Evolutionary conservation across 805 yeast species (phyloP).

Genomic region (Metschnikowia koreensis): DNA sequence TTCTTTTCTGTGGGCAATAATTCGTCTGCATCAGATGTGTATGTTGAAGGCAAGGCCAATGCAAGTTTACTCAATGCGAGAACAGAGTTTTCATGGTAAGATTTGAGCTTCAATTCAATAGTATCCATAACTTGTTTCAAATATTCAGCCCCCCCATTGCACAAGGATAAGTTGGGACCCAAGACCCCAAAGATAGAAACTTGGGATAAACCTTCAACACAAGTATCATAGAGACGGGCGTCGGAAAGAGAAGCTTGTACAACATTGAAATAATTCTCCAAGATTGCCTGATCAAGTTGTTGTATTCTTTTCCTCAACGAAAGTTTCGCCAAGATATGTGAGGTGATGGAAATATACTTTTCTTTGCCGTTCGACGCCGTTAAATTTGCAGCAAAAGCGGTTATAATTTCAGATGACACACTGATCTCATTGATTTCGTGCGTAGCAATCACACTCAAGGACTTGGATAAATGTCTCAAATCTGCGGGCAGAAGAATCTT

Average conservation of each 20-base stretch:
- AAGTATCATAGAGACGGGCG: slow-evolving; percentile 21
- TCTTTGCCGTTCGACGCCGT: slow-evolving; percentile 17
- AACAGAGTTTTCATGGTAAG: slow-evolving; percentile 58
- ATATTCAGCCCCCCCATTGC: slow-evolving; percentile 11
- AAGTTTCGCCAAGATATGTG: slow-evolving; percentile 49
- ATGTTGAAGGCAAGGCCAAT: slow-evolving; percentile 28
- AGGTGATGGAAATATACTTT: slow-evolving; percentile 31
- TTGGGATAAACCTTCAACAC: slow-evolving; percentile 44
- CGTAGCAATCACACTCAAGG: slow-evolving; percentile 50
- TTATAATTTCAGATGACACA: slow-evolving; percentile 1
- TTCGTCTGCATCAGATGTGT: slow-evolving; percentile 12
- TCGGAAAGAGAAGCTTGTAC: slow-evolving; percentile 21
- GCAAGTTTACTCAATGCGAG: slow-evolving; percentile 56
- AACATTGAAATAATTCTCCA: slow-evolving; percentile 13
- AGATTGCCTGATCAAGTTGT: slow-evolving; percentile 12
- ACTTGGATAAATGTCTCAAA: slow-evolving; percentile 37
- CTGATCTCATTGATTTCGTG: slow-evolving; percentile 28
- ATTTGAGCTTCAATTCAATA: slow-evolving; percentile 45
- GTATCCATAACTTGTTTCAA: slow-evolving; percentile 19
- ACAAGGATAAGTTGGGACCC: slow-evolving; percentile 30
- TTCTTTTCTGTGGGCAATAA: slow-evolving; percentile 39
- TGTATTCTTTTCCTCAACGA: slow-evolving; percentile 25
- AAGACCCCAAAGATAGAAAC: slow-evolving; percentile 46
- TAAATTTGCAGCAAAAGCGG: slow-evolving; percentile 4
- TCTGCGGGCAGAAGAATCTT: slow-evolving; percentile 23